These are phyloP conservation scores for Heterococcus sp. DNA, from an alignment of 108 stramenopile species.

Conservation along the genomic window DNA sequence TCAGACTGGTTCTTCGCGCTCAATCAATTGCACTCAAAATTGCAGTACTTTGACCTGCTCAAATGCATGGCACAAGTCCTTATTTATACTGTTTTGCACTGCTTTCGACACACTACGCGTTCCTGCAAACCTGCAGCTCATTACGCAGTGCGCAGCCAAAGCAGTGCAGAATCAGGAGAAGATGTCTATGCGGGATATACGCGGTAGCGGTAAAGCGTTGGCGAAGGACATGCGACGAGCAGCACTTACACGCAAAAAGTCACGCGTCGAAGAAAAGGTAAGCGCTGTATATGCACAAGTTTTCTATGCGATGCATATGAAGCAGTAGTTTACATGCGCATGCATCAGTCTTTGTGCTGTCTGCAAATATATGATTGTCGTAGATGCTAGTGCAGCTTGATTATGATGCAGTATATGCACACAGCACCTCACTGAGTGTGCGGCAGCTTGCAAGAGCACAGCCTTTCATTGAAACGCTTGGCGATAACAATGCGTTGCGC, in stretches of 20 bases:
- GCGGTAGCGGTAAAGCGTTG: not conserved
- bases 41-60: not conserved
- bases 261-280: not conserved
- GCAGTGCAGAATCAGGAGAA: not conserved
- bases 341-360: no score
- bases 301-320: no score
- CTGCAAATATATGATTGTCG: no score
- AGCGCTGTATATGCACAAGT: no score
- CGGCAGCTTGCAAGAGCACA: no score
- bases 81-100: not conserved
- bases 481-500: no score
- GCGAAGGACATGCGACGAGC: not conserved
- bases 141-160: not conserved
- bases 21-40: not conserved
- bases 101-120: not conserved
- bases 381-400: no score
- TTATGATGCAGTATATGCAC: no score
- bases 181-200: not conserved
- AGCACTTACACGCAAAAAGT: not conserved
- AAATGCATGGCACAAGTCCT: not conserved
- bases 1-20: not conserved
- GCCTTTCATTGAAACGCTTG: no score
- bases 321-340: no score
- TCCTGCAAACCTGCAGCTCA: not conserved
- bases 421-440: no score